These are phyloP conservation scores for Curvularia hawaiiensis DNA, from an alignment of 2,329 filamentous ascomycete species.

Conservation along the genomic window DNA sequence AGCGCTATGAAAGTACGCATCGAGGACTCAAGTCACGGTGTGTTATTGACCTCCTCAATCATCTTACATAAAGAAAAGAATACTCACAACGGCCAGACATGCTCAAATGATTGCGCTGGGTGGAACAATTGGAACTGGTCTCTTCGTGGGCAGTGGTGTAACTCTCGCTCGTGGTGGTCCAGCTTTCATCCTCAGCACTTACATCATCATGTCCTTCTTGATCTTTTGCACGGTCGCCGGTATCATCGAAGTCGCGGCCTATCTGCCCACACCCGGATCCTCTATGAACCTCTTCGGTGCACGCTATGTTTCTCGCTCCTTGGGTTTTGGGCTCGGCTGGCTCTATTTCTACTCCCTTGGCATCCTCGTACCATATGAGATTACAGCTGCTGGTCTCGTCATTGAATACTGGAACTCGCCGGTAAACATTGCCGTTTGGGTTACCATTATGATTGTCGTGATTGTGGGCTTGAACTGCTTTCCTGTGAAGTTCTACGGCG, in stretches of 20 bases:
- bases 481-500: conserved; percentile 46
- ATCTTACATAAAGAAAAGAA: conserved; percentile 25
- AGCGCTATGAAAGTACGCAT: conserved; percentile 46
- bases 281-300: conserved; percentile 58
- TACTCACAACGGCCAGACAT: conserved; percentile 52
- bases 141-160: conserved; percentile 63
- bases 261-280: conserved; percentile 62
- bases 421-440: conserved; percentile 44
- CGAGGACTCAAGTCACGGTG: conserved; percentile 48
- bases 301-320: conserved; percentile 67
- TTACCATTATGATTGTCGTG: conserved; percentile 44
- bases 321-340: conserved; percentile 37
- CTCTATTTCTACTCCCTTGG: conserved; percentile 39
- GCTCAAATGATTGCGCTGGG: conserved; percentile 67
- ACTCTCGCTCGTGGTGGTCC: conserved; percentile 51
- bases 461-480: conserved; percentile 45
- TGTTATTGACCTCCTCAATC: conserved; percentile 18
- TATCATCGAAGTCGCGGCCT: conserved; percentile 58
- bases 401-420: conserved; percentile 46
- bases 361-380: conserved; percentile 43
- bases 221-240: conserved; percentile 33
- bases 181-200: conserved; percentile 38
- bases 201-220: conserved; percentile 37
- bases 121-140: conserved; percentile 64
- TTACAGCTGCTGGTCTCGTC: conserved; percentile 45